These are phyloP conservation scores for Ceratocystis papillata DNA, from an alignment of 2,329 filamentous ascomycete species.

Conservation along the genomic window DNA sequence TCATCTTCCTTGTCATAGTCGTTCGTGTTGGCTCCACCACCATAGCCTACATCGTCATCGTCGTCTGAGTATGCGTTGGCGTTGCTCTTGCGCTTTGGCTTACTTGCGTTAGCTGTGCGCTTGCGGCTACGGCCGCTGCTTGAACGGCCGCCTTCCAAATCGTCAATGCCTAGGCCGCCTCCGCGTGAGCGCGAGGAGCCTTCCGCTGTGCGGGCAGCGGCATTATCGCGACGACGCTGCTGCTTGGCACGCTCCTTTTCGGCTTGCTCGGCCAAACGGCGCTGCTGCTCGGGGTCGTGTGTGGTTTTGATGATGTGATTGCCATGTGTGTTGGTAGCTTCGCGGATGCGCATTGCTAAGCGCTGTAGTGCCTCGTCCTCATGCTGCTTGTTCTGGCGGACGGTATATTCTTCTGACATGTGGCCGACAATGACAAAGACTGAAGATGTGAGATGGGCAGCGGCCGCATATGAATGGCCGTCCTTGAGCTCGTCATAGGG, in stretches of 20 bases:
- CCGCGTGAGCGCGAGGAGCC: slow-evolving; percentile 39
- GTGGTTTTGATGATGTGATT: slow-evolving; percentile 60
- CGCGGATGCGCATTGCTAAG: slow-evolving; percentile 56
- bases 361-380: slow-evolving; percentile 61
- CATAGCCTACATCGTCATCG: slow-evolving; percentile 58
- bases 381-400: slow-evolving; percentile 55
- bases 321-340: slow-evolving; percentile 45
- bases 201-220: slow-evolving; percentile 52
- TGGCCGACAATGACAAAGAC: slow-evolving; percentile 64
- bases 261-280: slow-evolving; percentile 60
- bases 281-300: slow-evolving; percentile 64
- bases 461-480: slow-evolving; percentile 64
- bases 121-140: slow-evolving; percentile 43
- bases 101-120: slow-evolving; percentile 40
- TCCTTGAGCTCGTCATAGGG: slow-evolving; percentile 58
- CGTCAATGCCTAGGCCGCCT: slow-evolving; percentile 54
- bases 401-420: slow-evolving; percentile 59
- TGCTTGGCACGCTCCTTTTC: slow-evolving; percentile 63
- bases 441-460: slow-evolving; percentile 57
- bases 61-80: slow-evolving; percentile 44
- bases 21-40: slow-evolving; percentile 53
- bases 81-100: slow-evolving; percentile 41
- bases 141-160: slow-evolving; percentile 51
- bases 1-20: slow-evolving; percentile 71
- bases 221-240: slow-evolving; percentile 56